Evolutionary conservation across 257 asterid genomes (phyloP).

Genomic region (Forsythia viridissima): DNA sequence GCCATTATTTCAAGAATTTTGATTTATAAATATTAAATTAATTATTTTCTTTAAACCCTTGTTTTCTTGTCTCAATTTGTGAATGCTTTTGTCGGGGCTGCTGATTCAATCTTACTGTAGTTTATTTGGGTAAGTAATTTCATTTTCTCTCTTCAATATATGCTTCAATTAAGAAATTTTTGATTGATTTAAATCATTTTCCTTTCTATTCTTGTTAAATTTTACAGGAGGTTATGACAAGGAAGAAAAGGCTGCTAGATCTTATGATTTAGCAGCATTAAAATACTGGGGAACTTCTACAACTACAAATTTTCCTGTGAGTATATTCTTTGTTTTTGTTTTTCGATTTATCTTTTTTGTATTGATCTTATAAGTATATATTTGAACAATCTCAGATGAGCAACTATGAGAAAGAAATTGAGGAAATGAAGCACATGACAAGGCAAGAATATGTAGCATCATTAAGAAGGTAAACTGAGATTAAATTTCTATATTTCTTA

Average conservation of each 20-base stretch:
- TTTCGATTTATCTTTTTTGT: neutral
- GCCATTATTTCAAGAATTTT: conserved; percentile 30
- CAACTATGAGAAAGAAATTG: conserved; percentile 82
- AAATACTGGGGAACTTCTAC: conserved; percentile 91
- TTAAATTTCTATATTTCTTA: neutral
- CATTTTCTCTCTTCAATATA: conserved; percentile 1
- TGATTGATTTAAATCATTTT: neutral
- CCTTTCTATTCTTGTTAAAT: too few relatives aligned
- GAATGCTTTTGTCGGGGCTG: conserved; percentile 20
- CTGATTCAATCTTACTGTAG: conserved; percentile 47
- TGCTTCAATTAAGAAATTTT: conserved; percentile 5
- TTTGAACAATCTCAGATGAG: conserved; percentile 46
- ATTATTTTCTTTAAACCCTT: conserved; percentile 37
- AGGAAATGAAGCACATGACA: conserved; percentile 90
- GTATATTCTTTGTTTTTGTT: conserved; percentile 6
- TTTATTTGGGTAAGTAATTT: conserved; percentile 71
- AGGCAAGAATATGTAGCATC: conserved; percentile 90
- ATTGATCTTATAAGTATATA: neutral
- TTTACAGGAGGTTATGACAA: conserved; percentile 85
- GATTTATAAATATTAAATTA: neutral
- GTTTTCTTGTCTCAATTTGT: conserved; percentile 30
- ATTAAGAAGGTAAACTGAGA: conserved; percentile 54
- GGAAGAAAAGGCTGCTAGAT: conserved; percentile 93
- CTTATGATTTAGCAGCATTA: conserved; percentile 88
- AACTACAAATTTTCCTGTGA: conserved; percentile 86